Evolutionary conservation across 2,329 filamentous ascomycete species (phyloP), one percentile per base, ranked within the genome.

Genomic region (Oidium heveae): DNA sequence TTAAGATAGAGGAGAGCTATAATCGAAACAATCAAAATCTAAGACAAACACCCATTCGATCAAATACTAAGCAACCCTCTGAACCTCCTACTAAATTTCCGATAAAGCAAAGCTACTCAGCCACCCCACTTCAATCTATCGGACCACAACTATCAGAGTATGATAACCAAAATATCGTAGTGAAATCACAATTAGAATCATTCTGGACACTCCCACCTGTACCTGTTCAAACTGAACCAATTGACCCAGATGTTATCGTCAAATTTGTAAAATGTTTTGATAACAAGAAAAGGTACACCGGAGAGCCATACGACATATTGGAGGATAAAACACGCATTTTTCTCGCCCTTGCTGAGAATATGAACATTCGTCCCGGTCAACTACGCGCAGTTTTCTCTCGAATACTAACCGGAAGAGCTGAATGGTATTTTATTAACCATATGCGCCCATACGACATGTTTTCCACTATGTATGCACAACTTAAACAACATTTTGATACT

Each of bases 181-280:
- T 32, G 12, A 22, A 50, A 33, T 15, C 13, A n/a, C 46, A 22
- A 28, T n/a, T 9, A 33, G 5, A 50, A 32, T 33, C 47, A 50
- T 50, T 50, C 28, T 50, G 47, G 47, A 33, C 13, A 34, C 47
- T 50, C n/a, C 47, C 22, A 34, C 47, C 47, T 50, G 28, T 50
- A 16, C 47, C 22, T 16, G 16, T 50, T 16, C 47, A 33, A 22
- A 50, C 47, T n/a, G 47, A 50, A 16, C 16, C 28, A n/a, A 16
- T 32, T 22, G 22, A 50, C 28, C 47, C 24, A 34, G 47, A 50
- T 33, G 22, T 50, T 50, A 50, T 34, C 47, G 22, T 50, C 47
- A 50, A 33, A 34, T 50, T 50, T 22, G 22, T 50, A 22, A 50
- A 50, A 50, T 50, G 22, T 50, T 50, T 50, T 50, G 47, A 50